Evolutionary conservation across 2,329 filamentous ascomycete species (phyloP), one percentile per base, ranked within the genome.

Genomic region (Trichoderma citrinoviride): DNA sequence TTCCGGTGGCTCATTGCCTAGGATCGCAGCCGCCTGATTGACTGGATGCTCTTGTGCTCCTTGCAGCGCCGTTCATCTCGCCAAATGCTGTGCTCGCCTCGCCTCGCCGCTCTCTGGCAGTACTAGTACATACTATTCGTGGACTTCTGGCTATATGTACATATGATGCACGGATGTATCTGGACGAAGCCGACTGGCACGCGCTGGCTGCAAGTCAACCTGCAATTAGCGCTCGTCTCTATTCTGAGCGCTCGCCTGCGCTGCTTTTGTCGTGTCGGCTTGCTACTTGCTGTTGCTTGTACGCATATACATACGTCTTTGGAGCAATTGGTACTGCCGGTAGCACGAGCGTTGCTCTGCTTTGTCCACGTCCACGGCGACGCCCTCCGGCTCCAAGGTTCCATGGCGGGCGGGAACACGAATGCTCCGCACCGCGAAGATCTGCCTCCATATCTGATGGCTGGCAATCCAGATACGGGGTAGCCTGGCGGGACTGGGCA

Each of bases 361-460:
- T 27, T 33, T 47, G 43, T 37, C 14, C 37, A 43, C n/a, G 47
- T 44, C 23, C 53, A 61, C 37, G 58, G 37, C 58, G 25, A 61
- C 47, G 58, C 33, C 33, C 14, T 40, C 58, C 58, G 37, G 46
- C 46, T 33, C 58, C 58, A 49, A 29, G 25, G 57, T 23, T 43
- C 57, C 57, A 61, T 61, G 57, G 37, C 47, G 56, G 63, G 40
- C n/a, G n/a, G n/a, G n/a, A n/a, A 61, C 49, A 47, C 40, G 33
- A 43, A 62, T 61, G 63, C 63, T 65, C 63, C 63, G 62, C 54
- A 65, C 46, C 62, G n/a, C 47, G 58, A 65, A 44, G 63, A 65
- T 65, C 63, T 53, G 27, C 56, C 63, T 65, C 63, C 56, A 46
- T 61, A 52, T 65, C 49, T 55, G 56, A 61, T 61, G 58, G 50